Base-by-base conservation (phyloP, 768 basidiomycete genomes). In the Termitomyces sp. region DNA sequence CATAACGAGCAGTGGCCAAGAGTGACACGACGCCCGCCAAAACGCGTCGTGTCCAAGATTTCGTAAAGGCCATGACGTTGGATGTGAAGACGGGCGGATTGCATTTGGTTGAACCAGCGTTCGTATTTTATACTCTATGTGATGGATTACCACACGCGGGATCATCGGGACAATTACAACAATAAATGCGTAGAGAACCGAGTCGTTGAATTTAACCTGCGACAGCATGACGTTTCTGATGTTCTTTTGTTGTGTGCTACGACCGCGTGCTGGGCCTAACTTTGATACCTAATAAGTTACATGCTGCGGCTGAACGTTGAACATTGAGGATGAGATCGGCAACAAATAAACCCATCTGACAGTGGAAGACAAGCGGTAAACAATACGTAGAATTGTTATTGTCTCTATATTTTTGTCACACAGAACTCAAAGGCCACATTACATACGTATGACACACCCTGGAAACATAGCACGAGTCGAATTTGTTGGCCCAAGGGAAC, bases 11-110 rank as follows among this genome's bases (percentile, higher is more conserved):
- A 55, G 49, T 60, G 24, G 61, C 55, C 47, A 72, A 57, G 22
- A 71, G 59, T 32, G 63, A 48, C 44, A 71, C 55, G 57, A 63
- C 65, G 56, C 48, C 55, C 56, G 59, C 55, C 46, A 64, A 43
- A 57, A 59, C 55, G 58, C 58, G 63, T 64, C 66, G 70, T 67
- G 57, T 60, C 59, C 63, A 59, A 37, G 46, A 53, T 56, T 64
- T 55, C 67, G 70, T 70, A 57, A 62, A 22, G 31, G 56, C 54
- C 61, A 59, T 59, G n/a, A 18, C 34, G 36, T 20, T 42, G 46
- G 46, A 36, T 41, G 32, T 29, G 32, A 46, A 32, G 53, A 34
- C 32, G 46, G 14, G 44, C 44, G 24, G 53, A 6, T 32, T 32
- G 22, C 41, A 22, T 5, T 32, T 18, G 18, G 20, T 24, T 42